Evolutionary conservation across 2,329 filamentous ascomycete species (phyloP).

Genomic region (Paecilomyces niveus): DNA sequence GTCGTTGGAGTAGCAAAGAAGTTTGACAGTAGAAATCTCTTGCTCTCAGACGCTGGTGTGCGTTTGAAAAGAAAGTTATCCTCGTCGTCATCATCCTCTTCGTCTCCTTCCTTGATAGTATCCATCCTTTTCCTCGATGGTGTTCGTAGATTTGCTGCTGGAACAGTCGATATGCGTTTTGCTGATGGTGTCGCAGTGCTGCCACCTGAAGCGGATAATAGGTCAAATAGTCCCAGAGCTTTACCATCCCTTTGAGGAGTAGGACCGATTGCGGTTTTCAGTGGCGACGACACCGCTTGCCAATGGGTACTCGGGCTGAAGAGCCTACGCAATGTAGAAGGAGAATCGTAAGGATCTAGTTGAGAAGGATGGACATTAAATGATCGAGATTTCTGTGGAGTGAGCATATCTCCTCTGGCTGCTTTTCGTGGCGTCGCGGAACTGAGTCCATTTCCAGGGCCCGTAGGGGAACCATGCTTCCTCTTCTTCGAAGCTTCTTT

Average conservation of each 20-base stretch:
- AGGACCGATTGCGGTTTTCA: conserved; percentile 38
- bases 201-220: conserved; percentile 35
- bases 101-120: conserved; percentile 21
- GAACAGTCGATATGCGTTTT: conserved; percentile 17
- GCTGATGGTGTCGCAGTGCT: conserved; percentile 28
- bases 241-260: conserved; percentile 44
- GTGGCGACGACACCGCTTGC: conserved; percentile 18
- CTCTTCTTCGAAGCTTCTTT: conserved; percentile 21
- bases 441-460: conserved; percentile 9
- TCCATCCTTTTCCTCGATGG: conserved; percentile 27
- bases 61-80: conserved; percentile 13
- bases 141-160: conserved; percentile 25
- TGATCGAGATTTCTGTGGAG: conserved; percentile 21
- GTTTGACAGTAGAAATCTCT: conserved; percentile 37
- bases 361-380: conserved; percentile 28
- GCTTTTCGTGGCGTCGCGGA: conserved; percentile 31
- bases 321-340: conserved; percentile 28
- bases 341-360: conserved; percentile 40
- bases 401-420: conserved; percentile 20
- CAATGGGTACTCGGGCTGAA: conserved; percentile 30
- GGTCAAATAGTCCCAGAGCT: conserved; percentile 41
- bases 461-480: conserved; percentile 23
- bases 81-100: conserved; percentile 18
- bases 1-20: conserved; percentile 41
- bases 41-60: conserved; percentile 38